phyloP scores from a whole-genome alignment of 2,329 filamentous ascomycete genomes.

The Colletotrichum lindemuthianum region DNA sequence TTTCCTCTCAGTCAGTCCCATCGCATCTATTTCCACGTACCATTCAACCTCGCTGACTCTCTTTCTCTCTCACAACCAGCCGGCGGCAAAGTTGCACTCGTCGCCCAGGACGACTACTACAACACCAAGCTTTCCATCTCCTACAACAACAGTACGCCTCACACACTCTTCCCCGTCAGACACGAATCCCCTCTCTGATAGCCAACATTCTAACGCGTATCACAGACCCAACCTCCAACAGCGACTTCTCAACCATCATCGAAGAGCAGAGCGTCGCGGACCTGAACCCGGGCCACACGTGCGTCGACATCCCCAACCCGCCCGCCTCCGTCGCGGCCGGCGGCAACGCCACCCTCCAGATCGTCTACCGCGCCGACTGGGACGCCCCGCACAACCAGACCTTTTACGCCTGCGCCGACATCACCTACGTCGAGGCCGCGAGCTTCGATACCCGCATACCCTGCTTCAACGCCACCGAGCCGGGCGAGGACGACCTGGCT shows the following conservation, averaged over 20 bases:
- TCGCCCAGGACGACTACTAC: constrained; percentile 63
- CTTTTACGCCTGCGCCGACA: constrained; percentile 53
- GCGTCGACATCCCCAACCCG: constrained; percentile 45
- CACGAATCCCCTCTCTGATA: constrained; percentile 1
- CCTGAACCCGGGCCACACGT: constrained; percentile 52
- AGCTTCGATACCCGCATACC: constrained; percentile 42
- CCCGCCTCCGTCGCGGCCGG: constrained; percentile 43
- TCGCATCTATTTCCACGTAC: no score
- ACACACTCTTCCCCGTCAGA: background rate
- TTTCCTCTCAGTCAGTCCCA: constrained; percentile 58
- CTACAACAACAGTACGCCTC: constrained; percentile 54
- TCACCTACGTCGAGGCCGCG: constrained; percentile 46
- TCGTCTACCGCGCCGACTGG: constrained; percentile 50
- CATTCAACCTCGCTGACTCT: background rate
- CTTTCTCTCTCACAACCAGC: constrained; percentile 48
- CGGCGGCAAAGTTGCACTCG: constrained; percentile 60
- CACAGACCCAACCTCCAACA: constrained; percentile 43
- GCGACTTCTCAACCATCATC: constrained; percentile 47
- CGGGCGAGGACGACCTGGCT: constrained; percentile 39
- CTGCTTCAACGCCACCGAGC: constrained; percentile 49
- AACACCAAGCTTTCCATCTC: constrained; percentile 61
- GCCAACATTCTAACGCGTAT: background rate
- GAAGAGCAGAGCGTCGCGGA: constrained; percentile 41
- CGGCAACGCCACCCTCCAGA: constrained; percentile 52
- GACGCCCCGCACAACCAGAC: constrained; percentile 47